Percentiles rank a stretch among this genome's conserved stretches.
These are phyloP conservation scores for Monosporascus sp. DNA, from an alignment of 2,329 filamentous ascomycete genomes.

Conservation along the genomic window DNA sequence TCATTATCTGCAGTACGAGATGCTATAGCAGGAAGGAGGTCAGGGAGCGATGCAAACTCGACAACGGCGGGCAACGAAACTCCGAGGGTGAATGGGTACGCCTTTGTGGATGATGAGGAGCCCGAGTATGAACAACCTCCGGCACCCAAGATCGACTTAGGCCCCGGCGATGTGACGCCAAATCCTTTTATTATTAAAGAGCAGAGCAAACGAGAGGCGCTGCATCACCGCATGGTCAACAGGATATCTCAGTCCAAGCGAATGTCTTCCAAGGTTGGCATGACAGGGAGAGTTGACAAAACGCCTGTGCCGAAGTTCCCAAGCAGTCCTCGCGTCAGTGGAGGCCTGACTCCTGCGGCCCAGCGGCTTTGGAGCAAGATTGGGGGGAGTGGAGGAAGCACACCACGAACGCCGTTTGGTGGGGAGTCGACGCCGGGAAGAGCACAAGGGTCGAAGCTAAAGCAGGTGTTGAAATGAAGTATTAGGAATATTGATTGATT, in stretches of 20 bases:
- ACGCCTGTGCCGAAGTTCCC: constrained; percentile 67
- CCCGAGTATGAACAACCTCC: constrained; percentile 42
- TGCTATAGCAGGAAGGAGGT: constrained; percentile 71
- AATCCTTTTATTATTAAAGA: constrained; percentile 80
- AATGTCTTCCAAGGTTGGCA: constrained; percentile 52
- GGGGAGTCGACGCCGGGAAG: constrained; percentile 35
- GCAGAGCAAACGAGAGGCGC: constrained; percentile 68
- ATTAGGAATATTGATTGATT: neutral
- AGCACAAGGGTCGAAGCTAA: constrained; percentile 30
- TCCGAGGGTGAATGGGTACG: constrained; percentile 86
- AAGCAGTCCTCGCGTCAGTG: constrained; percentile 55
- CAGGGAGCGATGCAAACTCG: constrained; percentile 58
- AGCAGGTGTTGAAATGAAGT: constrained; percentile 26
- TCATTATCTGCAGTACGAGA: constrained; percentile 80
- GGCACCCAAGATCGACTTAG: constrained; percentile 49
- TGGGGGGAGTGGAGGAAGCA: constrained; percentile 33
- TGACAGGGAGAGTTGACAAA: constrained; percentile 53
- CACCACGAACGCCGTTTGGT: constrained; percentile 34
- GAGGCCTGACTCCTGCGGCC: constrained; percentile 68
- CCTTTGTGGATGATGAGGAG: constrained; percentile 83
- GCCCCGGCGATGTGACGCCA: constrained; percentile 56
- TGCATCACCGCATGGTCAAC: constrained; percentile 86
- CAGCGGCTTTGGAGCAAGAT: constrained; percentile 63
- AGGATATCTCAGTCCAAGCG: constrained; percentile 70
- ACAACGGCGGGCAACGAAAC: constrained; percentile 65